Percentiles rank a stretch among this genome's conserved stretches.
These are phyloP conservation scores for Sanghuangporus weigelae DNA, from an alignment of 1,284 basidiomycete genomes.

Conservation along the genomic window DNA sequence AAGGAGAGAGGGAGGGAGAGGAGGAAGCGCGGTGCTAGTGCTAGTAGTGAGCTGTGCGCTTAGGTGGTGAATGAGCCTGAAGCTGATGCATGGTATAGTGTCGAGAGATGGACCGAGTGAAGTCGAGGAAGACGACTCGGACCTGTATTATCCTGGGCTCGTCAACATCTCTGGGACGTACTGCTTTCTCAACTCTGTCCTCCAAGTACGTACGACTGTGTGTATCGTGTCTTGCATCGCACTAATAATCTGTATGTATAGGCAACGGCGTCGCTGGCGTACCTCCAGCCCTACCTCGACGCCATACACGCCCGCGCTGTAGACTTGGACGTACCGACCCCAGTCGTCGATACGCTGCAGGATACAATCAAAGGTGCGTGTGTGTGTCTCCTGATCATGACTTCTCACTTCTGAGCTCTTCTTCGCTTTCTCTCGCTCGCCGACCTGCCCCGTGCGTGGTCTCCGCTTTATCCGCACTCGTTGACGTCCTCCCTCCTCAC, in stretches of 20 bases:
- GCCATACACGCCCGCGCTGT: slow-evolving; percentile 70
- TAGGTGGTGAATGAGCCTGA: neutral
- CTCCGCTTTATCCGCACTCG: slow-evolving; percentile 20
- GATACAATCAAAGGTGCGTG: slow-evolving; percentile 59
- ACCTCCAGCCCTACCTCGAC: slow-evolving; percentile 71
- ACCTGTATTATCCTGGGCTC: slow-evolving; percentile 73
- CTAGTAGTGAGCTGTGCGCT: slow-evolving; percentile 28
- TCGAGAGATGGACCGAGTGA: neutral
- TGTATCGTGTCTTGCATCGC: neutral
- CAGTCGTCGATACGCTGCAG: slow-evolving; percentile 75
- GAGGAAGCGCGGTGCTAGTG: slow-evolving; percentile 14
- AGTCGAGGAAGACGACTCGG: slow-evolving; percentile 18
- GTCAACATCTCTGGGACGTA: slow-evolving; percentile 93
- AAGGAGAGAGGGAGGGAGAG: slow-evolving; percentile 28
- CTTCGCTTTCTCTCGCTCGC: neutral
- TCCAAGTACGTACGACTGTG: slow-evolving; percentile 60
- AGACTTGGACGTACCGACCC: slow-evolving; percentile 70
- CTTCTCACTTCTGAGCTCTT: neutral
- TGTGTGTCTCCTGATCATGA: neutral
- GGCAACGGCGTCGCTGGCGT: slow-evolving; percentile 80
- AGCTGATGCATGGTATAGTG: neutral
- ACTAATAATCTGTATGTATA: slow-evolving; percentile 28
- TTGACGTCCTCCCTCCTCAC: neutral
- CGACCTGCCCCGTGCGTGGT: slow-evolving; percentile 8
- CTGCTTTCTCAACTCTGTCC: slow-evolving; percentile 92